Evolutionary conservation across 768 basidiomycete species (phyloP).

Genomic region (Floccularia luteovirens): DNA sequence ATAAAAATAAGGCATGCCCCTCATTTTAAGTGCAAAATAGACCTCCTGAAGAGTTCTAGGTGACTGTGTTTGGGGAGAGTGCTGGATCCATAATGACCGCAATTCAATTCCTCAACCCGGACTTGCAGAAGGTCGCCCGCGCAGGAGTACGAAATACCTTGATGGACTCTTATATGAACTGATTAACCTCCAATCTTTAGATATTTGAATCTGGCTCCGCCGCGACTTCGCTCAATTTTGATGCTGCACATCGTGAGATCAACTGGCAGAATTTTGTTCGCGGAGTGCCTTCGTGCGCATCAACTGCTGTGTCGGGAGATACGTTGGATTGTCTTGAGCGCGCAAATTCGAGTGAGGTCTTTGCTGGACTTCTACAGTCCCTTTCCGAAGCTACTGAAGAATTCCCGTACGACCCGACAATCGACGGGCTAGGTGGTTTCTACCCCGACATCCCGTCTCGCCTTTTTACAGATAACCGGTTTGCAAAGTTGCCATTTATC

Average conservation of each 20-base stretch:
- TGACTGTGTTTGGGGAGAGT: conserved; percentile 40
- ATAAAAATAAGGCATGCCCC: conserved; percentile 27
- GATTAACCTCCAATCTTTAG: conserved; percentile 11
- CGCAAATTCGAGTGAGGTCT: conserved; percentile 20
- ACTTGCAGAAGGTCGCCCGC: conserved; percentile 16
- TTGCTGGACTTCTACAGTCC: conserved; percentile 16
- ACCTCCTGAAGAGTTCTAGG: conserved; percentile 13
- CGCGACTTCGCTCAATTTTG: conserved; percentile 19
- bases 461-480: conserved; percentile 21
- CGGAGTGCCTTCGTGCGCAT: conserved; percentile 18
- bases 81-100: conserved; percentile 38
- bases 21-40: not conserved
- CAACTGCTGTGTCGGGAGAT: conserved; percentile 15
- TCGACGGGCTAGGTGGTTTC: conserved; percentile 32
- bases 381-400: conserved; percentile 12
- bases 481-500: conserved; percentile 33
- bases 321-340: conserved; percentile 22
- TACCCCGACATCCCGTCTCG: conserved; percentile 28
- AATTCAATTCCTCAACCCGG: conserved; percentile 24
- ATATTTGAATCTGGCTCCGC: conserved; percentile 36
- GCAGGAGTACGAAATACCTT: conserved; percentile 17
- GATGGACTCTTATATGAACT: not conserved
- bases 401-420: conserved; percentile 26
- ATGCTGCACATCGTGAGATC: conserved; percentile 17
- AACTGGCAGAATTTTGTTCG: conserved; percentile 20